Evolutionary conservation across 1,284 basidiomycete species (phyloP), one percentile per base, ranked within the genome.

Genomic region (Cryptococcus jaspeensis): DNA sequence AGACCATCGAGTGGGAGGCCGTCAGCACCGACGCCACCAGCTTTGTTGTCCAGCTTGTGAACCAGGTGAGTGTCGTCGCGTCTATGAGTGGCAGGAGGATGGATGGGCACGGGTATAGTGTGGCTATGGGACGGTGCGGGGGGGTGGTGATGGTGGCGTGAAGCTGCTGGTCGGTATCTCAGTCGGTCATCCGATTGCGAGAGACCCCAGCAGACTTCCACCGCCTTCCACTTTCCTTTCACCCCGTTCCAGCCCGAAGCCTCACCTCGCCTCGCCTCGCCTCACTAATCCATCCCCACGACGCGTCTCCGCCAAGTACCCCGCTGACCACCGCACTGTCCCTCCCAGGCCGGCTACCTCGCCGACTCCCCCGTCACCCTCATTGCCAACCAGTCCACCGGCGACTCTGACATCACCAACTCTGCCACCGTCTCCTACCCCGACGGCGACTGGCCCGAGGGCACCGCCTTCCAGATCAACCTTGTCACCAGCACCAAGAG

Each of bases 11-110:
- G 18, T 90, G 89, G 88, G 57, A 76, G 2, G 80, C 80, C n/a
- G 88, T 89, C 59, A 58, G 58, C 58, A 87, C 86, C 18, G 88
- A 90, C 68, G 71, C 83, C 0, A 44, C 58, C 52, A 88, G 83
- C 77, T 90, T 92, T 75, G 84, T 86, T 12, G 80, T 83, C 49
- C 77, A 89, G 51, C 81, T 92, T 51, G 81, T 80, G 65, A 88
- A 90, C 77, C 74, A 80, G 72, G 88, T 83, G 56, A 61, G 80
- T 73, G n/a, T 6, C 23, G 18, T 20, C 41, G 18, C 18, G 16
- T 41, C 15, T n/a, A 39, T 41, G 16, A 41, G 16, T 41, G 7
- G 16, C 20, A n/a, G 7, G 39, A 20, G 41, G 9, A 18, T 43
- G 41, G 11, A 18, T 7, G 12, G 8, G 23, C n/a, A n/a, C n/a